Conservation (phyloP, 352 stramenopile genomes). For the Phytophthora kernoviae region DNA sequence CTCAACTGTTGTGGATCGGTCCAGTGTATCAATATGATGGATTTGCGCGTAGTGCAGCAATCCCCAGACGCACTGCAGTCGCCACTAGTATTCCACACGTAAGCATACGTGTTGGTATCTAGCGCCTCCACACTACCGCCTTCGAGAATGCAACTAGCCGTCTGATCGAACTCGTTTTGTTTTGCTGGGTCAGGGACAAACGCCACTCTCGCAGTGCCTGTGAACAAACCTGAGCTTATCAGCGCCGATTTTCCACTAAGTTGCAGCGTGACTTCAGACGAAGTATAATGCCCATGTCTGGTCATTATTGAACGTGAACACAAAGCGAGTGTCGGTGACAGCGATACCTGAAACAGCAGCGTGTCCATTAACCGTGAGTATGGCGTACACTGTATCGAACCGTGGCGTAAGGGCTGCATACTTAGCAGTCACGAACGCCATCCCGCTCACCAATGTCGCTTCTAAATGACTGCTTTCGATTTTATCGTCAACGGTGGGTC, state of each 20-base stretch:
- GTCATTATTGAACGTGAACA: slow-evolving; percentile 40
- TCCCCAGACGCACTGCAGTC: slow-evolving; percentile 24
- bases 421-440: slow-evolving; percentile 52
- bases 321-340: slow-evolving; percentile 32
- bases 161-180: slow-evolving; percentile 29
- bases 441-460: slow-evolving; percentile 48
- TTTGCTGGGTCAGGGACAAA: slow-evolving; percentile 18
- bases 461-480: slow-evolving; percentile 11
- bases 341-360: slow-evolving; percentile 1
- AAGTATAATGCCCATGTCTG: slow-evolving; percentile 55
- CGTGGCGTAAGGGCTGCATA: slow-evolving; percentile 37
- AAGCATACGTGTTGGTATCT: slow-evolving; percentile 39
- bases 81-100: slow-evolving; percentile 48
- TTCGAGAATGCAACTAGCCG: slow-evolving; percentile 35
- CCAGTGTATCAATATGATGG: slow-evolving; percentile 53
- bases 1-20: slow-evolving; percentile 32
- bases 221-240: slow-evolving; percentile 16
- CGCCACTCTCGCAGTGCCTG: slow-evolving; percentile 22
- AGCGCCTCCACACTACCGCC: slow-evolving; percentile 36
- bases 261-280: slow-evolving; percentile 18
- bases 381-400: slow-evolving; percentile 30
- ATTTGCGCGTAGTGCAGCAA: slow-evolving; percentile 52
- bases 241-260: slow-evolving; percentile 28
- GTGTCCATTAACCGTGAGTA: slow-evolving; percentile 43
- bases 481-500: slow-evolving; percentile 7